A percentile compares a stretch with the other conserved stretches of the same genome.
These are phyloP conservation scores for Aspergillus udagawae DNA, from an alignment of 2,329 filamentous ascomycete genomes.

Conservation along the genomic window DNA sequence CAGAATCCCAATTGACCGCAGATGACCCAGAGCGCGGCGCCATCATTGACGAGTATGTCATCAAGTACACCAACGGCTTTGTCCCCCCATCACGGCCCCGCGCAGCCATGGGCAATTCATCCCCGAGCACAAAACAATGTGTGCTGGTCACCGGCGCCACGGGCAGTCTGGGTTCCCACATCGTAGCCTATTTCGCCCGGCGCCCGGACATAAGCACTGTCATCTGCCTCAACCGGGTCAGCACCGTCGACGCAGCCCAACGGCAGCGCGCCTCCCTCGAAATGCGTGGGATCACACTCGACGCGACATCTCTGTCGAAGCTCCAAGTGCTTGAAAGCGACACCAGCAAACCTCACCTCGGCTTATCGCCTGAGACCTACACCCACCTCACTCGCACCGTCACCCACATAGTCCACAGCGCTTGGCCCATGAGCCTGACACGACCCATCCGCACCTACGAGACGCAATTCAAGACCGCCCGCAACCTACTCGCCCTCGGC, in stretches of 20 bases:
- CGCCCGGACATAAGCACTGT: constrained; percentile 28
- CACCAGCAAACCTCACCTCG: constrained; percentile 46
- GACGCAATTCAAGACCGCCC: constrained; percentile 40
- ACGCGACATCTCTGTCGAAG: constrained; percentile 25
- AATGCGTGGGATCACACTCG: constrained; percentile 20
- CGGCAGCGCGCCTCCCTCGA: constrained; percentile 35
- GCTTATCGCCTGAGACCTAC: constrained; percentile 42
- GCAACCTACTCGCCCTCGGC: constrained; percentile 48
- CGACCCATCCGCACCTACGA: constrained; percentile 13
- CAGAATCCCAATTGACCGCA: constrained; percentile 11
- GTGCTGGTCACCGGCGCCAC: constrained; percentile 43
- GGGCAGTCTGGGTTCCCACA: constrained; percentile 37
- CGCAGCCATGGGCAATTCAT: background rate
- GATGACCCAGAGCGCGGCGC: background rate
- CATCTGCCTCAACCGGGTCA: constrained; percentile 47
- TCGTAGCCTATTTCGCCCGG: constrained; percentile 34
- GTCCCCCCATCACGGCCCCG: background rate
- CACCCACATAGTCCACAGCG: constrained; percentile 42
- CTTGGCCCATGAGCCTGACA: constrained; percentile 16
- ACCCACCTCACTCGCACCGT: constrained; percentile 30
- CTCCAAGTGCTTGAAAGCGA: constrained; percentile 48
- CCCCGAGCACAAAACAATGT: constrained; percentile 9
- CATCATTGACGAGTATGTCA: constrained; percentile 21
- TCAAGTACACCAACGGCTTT: constrained; percentile 22
- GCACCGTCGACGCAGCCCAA: constrained; percentile 15